Conservation (phyloP, 2,329 filamentous ascomycete genomes). For the Aspergillus sp. region DNA sequence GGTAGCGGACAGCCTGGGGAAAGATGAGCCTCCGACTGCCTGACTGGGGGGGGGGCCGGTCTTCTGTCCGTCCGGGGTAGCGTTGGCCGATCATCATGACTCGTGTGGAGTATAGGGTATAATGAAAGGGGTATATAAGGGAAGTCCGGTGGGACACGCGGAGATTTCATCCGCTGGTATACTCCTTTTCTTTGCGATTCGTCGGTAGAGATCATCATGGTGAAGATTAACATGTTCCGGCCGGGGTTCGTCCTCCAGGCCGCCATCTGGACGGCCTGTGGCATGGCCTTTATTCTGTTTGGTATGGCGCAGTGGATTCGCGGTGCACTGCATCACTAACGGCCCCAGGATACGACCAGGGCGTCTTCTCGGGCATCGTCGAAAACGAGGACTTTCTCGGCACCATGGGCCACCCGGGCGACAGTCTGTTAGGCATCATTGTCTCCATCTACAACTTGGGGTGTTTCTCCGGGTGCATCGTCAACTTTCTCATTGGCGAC, state of each 20-base stretch:
- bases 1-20: neutral
- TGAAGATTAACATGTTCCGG: conserved; percentile 15
- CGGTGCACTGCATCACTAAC: neutral
- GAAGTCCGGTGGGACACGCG: neutral
- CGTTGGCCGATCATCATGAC: neutral
- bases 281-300: conserved; percentile 27
- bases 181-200: neutral
- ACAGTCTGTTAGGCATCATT: conserved; percentile 42
- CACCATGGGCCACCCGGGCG: conserved; percentile 38
- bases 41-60: neutral
- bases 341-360: conserved; percentile 47
- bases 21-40: neutral
- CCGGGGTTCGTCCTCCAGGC: conserved; percentile 20
- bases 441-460: conserved; percentile 46
- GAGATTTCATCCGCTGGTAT: neutral
- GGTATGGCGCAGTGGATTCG: conserved; percentile 9
- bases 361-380: conserved; percentile 50
- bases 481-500: conserved; percentile 31
- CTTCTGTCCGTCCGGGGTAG: neutral
- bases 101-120: neutral
- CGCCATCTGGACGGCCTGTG: conserved; percentile 20
- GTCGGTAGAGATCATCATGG: neutral
- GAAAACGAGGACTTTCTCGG: conserved; percentile 46
- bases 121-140: neutral
- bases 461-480: conserved; percentile 36